phyloP scores from a whole-genome alignment of 2,329 filamentous ascomycete genomes.

The Colletotrichum trifolii region DNA sequence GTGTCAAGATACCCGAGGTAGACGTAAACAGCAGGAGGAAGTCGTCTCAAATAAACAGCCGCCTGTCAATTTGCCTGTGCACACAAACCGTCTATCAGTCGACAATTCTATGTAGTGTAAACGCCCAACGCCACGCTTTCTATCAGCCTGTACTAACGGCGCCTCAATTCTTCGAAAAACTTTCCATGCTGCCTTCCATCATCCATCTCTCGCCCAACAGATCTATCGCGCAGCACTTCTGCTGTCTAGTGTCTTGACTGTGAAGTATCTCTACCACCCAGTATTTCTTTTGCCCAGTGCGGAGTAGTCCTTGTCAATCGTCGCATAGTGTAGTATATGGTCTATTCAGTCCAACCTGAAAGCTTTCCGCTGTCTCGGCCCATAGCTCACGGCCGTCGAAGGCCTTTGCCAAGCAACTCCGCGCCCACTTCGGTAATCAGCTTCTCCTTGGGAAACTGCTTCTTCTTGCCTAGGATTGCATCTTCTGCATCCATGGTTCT shows the following conservation, averaged over 20 bases:
- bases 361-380: background rate
- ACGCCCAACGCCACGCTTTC: slow-evolving; percentile 29
- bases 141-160: background rate
- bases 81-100: slow-evolving; percentile 16
- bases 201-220: too few relatives aligned
- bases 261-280: too few relatives aligned
- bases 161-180: too few relatives aligned
- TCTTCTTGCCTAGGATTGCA: slow-evolving; percentile 69
- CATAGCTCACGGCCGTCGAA: slow-evolving; percentile 46
- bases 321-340: too few relatives aligned
- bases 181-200: too few relatives aligned
- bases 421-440: slow-evolving; percentile 66
- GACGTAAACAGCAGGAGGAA: too few relatives aligned
- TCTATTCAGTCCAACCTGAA: too few relatives aligned
- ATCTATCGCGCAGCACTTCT: too few relatives aligned
- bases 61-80: slow-evolving; percentile 3
- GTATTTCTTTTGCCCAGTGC: too few relatives aligned
- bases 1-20: too few relatives aligned
- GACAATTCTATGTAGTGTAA: slow-evolving; percentile 12
- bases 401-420: slow-evolving; percentile 63
- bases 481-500: slow-evolving; percentile 79
- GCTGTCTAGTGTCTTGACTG: too few relatives aligned
- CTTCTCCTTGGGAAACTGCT: slow-evolving; percentile 65
- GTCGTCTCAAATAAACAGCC: slow-evolving; percentile 5
- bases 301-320: too few relatives aligned